phyloP scores from a whole-genome alignment of 2,329 filamentous ascomycete species.

The Ophiostoma novo-ulmi region DNA sequence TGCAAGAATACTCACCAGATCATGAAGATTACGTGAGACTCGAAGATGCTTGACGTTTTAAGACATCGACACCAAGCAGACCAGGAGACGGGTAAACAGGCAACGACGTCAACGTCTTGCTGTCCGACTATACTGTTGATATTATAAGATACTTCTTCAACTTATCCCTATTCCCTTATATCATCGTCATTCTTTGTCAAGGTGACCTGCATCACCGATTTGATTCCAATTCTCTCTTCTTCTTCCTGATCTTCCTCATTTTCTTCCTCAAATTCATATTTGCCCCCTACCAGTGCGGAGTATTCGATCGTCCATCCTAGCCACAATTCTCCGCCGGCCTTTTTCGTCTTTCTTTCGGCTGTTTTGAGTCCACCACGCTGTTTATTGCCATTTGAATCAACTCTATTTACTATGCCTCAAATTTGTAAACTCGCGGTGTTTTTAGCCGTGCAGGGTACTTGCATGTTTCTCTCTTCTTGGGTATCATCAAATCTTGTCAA shows the following conservation, averaged over 20 bases:
- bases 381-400: neutral
- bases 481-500: neutral
- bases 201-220: neutral
- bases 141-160: neutral
- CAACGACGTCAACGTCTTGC: neutral
- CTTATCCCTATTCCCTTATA: neutral
- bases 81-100: too few species aligned
- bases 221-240: neutral
- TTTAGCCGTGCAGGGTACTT: constrained; percentile 1
- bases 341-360: neutral
- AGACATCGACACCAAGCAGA: neutral
- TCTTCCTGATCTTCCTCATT: neutral
- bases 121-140: neutral
- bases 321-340: neutral
- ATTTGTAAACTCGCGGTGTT: neutral
- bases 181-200: neutral
- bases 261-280: neutral
- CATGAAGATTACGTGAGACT: neutral
- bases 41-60: neutral
- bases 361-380: neutral
- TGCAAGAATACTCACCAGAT: neutral
- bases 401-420: neutral
- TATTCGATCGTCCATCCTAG: neutral
- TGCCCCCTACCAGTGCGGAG: neutral
- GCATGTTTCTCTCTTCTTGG: neutral